Percentiles rank a stretch among this genome's conserved stretches.
phyloP scores from a whole-genome alignment of 1,139 yeast genomes.

The Geotrichum siamense region DNA sequence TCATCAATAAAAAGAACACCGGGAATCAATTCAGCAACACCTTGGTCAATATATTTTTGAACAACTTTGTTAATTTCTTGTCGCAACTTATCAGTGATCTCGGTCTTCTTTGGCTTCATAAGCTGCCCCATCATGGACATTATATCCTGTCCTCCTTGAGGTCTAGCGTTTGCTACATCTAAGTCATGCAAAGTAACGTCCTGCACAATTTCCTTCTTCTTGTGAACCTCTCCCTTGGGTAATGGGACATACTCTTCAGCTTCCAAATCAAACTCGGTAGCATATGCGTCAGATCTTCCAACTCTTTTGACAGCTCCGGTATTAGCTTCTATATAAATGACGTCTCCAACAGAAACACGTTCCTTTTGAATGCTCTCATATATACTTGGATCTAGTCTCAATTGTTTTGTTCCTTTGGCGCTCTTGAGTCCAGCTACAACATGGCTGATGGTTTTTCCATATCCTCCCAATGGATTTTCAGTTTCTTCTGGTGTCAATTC shows the following conservation, averaged over 20 bases:
- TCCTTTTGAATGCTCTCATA: constrained; percentile 96
- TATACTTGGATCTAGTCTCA: constrained; percentile 89
- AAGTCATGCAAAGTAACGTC: constrained; percentile 94
- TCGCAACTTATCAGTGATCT: constrained; percentile 92
- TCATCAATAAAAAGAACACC: constrained; percentile 97
- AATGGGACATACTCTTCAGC: constrained; percentile 98
- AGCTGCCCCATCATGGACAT: constrained; percentile 98
- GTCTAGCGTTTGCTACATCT: constrained; percentile 93
- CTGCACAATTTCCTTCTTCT: constrained; percentile 95
- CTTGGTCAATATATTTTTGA: constrained; percentile 92
- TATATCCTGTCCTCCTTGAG: constrained; percentile 98
- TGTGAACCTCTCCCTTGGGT: constrained; percentile 98
- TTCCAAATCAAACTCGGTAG: constrained; percentile 95
- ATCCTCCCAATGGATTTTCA: constrained; percentile 94
- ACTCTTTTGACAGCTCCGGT: constrained; percentile 97
- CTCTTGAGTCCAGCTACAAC: constrained; percentile 92
- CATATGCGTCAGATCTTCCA: constrained; percentile 96
- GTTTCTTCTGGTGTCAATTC: constrained; percentile 96
- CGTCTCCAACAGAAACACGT: constrained; percentile 91
- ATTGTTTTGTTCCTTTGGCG: constrained; percentile 89
- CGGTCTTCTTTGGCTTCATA: constrained; percentile 95
- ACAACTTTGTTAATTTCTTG: constrained; percentile 93
- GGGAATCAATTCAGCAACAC: constrained; percentile 95
- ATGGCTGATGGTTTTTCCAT: constrained; percentile 92
- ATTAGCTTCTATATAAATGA: constrained; percentile 91